Percentiles rank a stretch among this genome's conserved stretches.
Conservation (phyloP, 345 rosid species). For the Citrus inodora region DNA sequence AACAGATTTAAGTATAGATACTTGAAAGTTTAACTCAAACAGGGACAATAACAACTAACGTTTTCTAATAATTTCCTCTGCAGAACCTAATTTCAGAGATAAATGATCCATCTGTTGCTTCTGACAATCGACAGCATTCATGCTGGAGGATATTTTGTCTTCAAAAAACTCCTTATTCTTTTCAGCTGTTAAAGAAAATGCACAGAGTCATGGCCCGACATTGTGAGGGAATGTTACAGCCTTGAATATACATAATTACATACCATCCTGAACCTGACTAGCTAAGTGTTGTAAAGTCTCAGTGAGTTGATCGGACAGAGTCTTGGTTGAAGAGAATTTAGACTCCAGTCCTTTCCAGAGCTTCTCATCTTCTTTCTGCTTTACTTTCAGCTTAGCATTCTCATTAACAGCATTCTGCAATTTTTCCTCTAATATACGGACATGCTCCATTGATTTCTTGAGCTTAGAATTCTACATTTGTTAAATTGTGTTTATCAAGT, state of each 20-base stretch:
- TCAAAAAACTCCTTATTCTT: conserved; percentile 48
- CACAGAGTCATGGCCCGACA: conserved; percentile 15
- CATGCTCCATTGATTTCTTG: conserved; percentile 65
- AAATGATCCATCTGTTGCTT: conserved; percentile 41
- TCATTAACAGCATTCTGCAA: conserved; percentile 85
- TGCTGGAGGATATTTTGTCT: conserved; percentile 38
- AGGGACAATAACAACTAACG: conserved; percentile 40
- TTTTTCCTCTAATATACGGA: conserved; percentile 67
- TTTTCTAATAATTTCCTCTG: conserved; percentile 45
- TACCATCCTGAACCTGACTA: conserved; percentile 79
- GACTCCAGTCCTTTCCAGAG: conserved; percentile 93
- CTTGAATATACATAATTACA: conserved; percentile 9
- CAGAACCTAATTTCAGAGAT: conserved; percentile 43
- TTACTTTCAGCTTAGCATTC: conserved; percentile 82
- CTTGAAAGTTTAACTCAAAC: neutral
- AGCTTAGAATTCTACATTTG: conserved; percentile 66
- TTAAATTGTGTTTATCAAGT: conserved; percentile 9
- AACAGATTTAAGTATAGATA: conserved; percentile 1
- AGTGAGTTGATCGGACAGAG: conserved; percentile 73
- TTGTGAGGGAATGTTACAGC: neutral
- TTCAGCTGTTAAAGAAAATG: conserved; percentile 57
- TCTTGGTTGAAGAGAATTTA: conserved; percentile 80
- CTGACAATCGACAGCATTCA: conserved; percentile 40
- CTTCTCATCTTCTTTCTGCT: conserved; percentile 89
- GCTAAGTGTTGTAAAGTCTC: conserved; percentile 80